phyloP scores from a whole-genome alignment of 768 basidiomycete species.

The Naematelia encephala region DNA sequence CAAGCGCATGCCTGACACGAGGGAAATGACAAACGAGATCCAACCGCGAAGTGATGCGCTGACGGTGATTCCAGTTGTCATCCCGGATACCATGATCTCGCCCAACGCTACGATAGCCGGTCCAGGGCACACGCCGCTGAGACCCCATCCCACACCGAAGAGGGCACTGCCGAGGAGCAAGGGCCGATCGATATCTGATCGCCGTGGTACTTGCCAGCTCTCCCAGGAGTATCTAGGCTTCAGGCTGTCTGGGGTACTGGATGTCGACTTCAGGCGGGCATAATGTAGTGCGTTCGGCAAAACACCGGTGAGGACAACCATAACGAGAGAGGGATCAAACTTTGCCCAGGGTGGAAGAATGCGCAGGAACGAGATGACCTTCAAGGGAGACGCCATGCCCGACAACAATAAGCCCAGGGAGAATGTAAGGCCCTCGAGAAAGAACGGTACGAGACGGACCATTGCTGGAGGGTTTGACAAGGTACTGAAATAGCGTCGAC shows the following conservation, averaged over 20 bases:
- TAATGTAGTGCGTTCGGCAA: conserved; percentile 47
- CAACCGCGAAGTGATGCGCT: too few species aligned
- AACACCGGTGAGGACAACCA: conserved; percentile 50
- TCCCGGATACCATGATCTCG: conserved; percentile 1
- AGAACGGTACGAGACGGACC: conserved; percentile 2
- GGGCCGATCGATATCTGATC: conserved; percentile 30
- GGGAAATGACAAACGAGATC: too few species aligned
- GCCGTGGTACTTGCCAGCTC: conserved; percentile 33
- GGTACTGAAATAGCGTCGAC: too few species aligned
- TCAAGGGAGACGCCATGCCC: conserved; percentile 49
- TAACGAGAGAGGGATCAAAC: conserved; percentile 50
- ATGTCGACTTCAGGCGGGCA: conserved; percentile 4
- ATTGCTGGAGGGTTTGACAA: too few species aligned
- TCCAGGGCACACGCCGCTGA: conserved; percentile 50
- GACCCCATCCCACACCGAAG: conserved; percentile 52
- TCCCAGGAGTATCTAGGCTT: conserved; percentile 26
- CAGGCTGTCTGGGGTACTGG: not conserved
- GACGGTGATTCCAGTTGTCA: too few species aligned
- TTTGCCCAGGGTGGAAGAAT: conserved; percentile 21
- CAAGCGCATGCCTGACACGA: too few species aligned
- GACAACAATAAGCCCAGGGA: conserved; percentile 46
- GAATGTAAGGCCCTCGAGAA: conserved; percentile 45
- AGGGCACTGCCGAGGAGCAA: conserved; percentile 39
- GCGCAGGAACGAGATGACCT: conserved; percentile 49
- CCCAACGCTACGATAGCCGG: conserved; percentile 39